Base-by-base conservation (phyloP, 2,329 filamentous ascomycete species). In the Colletotrichum truncatum region DNA sequence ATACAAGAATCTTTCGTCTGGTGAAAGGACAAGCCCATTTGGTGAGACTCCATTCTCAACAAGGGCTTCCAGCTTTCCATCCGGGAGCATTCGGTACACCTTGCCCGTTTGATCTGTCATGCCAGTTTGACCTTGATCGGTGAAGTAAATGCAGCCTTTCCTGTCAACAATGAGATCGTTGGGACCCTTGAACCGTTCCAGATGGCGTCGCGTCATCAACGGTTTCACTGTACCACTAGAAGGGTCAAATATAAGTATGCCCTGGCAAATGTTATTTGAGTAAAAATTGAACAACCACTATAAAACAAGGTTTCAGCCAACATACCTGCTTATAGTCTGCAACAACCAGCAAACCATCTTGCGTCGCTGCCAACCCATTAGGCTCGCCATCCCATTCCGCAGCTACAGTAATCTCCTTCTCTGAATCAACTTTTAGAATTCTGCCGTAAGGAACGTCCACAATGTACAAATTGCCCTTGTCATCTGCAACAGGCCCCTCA, bases 121-220 rank as follows among this genome's bases (percentile, higher is more conserved):
- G 4, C 79, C 78, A 0, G 79, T 81, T 49, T 81, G 79, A 0
- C 80, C 80, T 68, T 82, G 80, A 41, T 82, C 79, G 2, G 80
- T 82, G 34, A 82, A 82, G 69, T 80, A 82, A 4, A 82, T 64
- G 26, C 78, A 76, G 4, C 72, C 70, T 12, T 73, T 72, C 0
- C 75, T 78, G 26, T 78, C 77, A 4, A 80, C 51, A 14, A 81
- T 74, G 1, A 82, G 68, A 55, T 82, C 79, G 49, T 82, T 82
- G 0, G 75, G 76, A 0, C 80, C 79, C 56, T 81, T 82, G 70
- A 82, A 82, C 4, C 78, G 72, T 46, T 81, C 79, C 0, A 82
- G 72, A 41, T 82, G 77, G 46, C 72, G 73, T n/a, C 75, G 69
- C 6, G 75, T 74, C 10, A 81, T 54, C 18, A 75, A 71, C 0